phyloP scores from a whole-genome alignment of 108 stramenopile species.

The Craspedostauros australis region DNA sequence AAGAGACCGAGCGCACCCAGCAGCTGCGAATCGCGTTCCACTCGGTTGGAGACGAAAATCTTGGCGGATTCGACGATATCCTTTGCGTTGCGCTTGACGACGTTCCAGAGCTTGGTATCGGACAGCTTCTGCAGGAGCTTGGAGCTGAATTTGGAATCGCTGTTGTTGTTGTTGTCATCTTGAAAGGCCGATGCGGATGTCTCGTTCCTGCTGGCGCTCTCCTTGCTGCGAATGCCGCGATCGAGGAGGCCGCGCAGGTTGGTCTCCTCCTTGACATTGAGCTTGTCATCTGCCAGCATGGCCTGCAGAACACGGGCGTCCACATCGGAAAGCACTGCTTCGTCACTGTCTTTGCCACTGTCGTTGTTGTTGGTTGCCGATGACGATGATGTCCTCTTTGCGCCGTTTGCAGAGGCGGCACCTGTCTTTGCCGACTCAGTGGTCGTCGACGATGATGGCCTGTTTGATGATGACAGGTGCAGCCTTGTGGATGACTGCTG shows the following conservation, averaged over 20 bases:
- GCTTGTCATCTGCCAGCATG: conserved; percentile 58
- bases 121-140: conserved; percentile 37
- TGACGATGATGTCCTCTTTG: no score
- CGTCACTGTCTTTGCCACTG: conserved; percentile 12
- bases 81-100: conserved; percentile 43
- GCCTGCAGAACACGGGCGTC: conserved; percentile 74
- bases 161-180: conserved; percentile 1
- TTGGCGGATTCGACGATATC: conserved; percentile 57
- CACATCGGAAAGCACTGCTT: conserved; percentile 35
- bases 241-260: conserved; percentile 60
- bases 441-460: no score
- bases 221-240: conserved; percentile 27
- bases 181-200: background rate
- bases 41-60: conserved; percentile 62
- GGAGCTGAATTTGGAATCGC: conserved; percentile 15
- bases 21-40: conserved; percentile 57
- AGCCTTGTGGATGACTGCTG: no score
- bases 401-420: no score
- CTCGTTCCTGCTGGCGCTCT: conserved; percentile 7
- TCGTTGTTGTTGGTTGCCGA: background rate
- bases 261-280: conserved; percentile 57
- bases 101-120: conserved; percentile 72
- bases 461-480: no score
- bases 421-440: no score
- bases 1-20: conserved; percentile 67